Evolutionary conservation across 2,329 filamentous ascomycete species (phyloP).

Genomic region (Sarocladium strictum): DNA sequence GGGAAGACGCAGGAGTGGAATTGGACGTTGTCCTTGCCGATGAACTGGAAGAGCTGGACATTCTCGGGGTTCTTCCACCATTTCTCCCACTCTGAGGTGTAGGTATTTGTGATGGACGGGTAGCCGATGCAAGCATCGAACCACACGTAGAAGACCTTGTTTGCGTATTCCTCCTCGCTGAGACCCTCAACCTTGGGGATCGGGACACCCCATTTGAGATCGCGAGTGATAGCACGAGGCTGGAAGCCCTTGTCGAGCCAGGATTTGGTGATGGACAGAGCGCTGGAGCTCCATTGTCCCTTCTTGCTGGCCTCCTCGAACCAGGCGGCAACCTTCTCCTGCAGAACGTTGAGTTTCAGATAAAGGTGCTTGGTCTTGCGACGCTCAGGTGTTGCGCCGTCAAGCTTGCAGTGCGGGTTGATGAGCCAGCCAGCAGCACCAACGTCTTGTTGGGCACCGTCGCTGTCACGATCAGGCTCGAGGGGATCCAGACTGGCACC

Average conservation of each 20-base stretch:
- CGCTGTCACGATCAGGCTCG: slow-evolving; percentile 40
- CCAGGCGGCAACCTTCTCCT: slow-evolving; percentile 73
- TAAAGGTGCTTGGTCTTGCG: slow-evolving; percentile 87
- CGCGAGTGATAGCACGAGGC: slow-evolving; percentile 82
- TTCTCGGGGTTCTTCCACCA: slow-evolving; percentile 93
- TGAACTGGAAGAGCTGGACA: slow-evolving; percentile 87
- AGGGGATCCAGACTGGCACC: slow-evolving; percentile 66
- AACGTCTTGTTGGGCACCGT: slow-evolving; percentile 23
- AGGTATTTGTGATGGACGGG: slow-evolving; percentile 88
- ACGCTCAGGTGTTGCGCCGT: slow-evolving; percentile 72
- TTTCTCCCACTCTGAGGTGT: slow-evolving; percentile 83
- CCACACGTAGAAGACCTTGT: slow-evolving; percentile 85
- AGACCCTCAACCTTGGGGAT: slow-evolving; percentile 45
- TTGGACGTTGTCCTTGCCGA: slow-evolving; percentile 69
- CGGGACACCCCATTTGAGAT: slow-evolving; percentile 80
- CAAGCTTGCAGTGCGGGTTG: slow-evolving; percentile 87
- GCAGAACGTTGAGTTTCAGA: slow-evolving; percentile 77
- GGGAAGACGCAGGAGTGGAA: slow-evolving; percentile 86
- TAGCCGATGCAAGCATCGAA: slow-evolving; percentile 93
- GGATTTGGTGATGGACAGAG: slow-evolving; percentile 67
- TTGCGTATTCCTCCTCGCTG: slow-evolving; percentile 47
- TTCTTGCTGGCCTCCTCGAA: slow-evolving; percentile 66
- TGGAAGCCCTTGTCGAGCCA: slow-evolving; percentile 83
- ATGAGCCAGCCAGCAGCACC: slow-evolving; percentile 51
- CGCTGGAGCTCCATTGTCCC: slow-evolving; percentile 72